These are phyloP conservation scores for Apiospora arundinis DNA, from an alignment of 2,329 filamentous ascomycete species.

Conservation along the genomic window DNA sequence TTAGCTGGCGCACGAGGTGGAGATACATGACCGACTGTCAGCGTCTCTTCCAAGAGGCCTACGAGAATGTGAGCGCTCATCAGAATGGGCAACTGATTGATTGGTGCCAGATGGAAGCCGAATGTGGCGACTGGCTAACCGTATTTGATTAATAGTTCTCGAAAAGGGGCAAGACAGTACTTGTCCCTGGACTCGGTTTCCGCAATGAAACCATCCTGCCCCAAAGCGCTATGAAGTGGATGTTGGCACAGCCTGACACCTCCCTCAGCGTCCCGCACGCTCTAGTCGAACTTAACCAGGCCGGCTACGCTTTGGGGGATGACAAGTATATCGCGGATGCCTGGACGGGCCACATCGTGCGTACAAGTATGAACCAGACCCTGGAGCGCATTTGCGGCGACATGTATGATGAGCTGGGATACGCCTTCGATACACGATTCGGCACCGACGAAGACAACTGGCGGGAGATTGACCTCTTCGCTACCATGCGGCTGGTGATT, in stretches of 20 bases:
- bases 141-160: not conserved
- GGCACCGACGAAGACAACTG: conserved; percentile 39
- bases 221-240: conserved; percentile 20
- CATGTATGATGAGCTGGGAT: conserved; percentile 41
- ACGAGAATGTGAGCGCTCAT: not conserved
- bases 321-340: conserved; percentile 21
- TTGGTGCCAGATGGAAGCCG: not conserved
- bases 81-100: not conserved
- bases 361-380: conserved; percentile 39
- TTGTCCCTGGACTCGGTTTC: conserved; percentile 21
- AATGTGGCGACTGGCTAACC: not conserved
- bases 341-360: conserved; percentile 36
- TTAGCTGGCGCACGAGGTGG: not conserved
- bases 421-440: conserved; percentile 40
- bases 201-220: conserved; percentile 21
- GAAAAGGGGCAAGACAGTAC: conserved; percentile 21
- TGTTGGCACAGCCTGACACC: conserved; percentile 17
- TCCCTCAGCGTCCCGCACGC: conserved; percentile 41
- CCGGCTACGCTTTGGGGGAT: conserved; percentile 44
- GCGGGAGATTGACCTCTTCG: conserved; percentile 38
- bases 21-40: not conserved
- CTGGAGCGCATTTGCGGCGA: conserved; percentile 39
- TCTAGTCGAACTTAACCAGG: conserved; percentile 45
- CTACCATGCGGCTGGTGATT: conserved; percentile 34
- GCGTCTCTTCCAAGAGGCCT: not conserved